These are phyloP conservation scores for cucumber (Cucumis sativus) DNA, from an alignment of 306 rosid genomes.

Conservation along the genomic window DNA sequence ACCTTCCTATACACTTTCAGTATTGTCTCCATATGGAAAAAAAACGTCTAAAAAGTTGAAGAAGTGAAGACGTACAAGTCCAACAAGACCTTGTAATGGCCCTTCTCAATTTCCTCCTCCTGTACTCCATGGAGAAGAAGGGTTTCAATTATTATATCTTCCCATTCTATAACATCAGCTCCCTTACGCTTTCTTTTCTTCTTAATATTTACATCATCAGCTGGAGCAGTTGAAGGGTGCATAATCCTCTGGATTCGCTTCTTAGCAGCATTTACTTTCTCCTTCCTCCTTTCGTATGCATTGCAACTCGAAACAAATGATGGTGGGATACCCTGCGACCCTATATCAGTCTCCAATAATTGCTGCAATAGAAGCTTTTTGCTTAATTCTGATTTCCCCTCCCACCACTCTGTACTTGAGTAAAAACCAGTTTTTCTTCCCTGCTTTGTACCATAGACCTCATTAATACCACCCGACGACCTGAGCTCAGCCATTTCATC, in stretches of 20 bases:
- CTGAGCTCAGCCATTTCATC: slow-evolving; percentile 13
- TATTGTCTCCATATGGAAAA: background rate
- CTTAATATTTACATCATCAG: slow-evolving; percentile 6
- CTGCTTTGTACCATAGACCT: slow-evolving; percentile 14
- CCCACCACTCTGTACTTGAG: slow-evolving; percentile 60
- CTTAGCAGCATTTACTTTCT: slow-evolving; percentile 55
- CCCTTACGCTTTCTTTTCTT: slow-evolving; percentile 33
- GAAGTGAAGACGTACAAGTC: slow-evolving; percentile 51
- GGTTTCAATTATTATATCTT: slow-evolving; percentile 71
- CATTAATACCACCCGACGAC: slow-evolving; percentile 14
- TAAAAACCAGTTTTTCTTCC: slow-evolving; percentile 13
- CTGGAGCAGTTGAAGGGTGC: slow-evolving; percentile 23
- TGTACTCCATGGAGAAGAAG: slow-evolving; percentile 64
- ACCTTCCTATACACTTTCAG: background rate
- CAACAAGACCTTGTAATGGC: slow-evolving; percentile 55
- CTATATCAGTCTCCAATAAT: slow-evolving; percentile 55
- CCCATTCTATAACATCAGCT: slow-evolving; percentile 44
- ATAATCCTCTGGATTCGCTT: slow-evolving; percentile 36
- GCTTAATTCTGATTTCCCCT: slow-evolving; percentile 64
- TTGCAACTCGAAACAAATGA: slow-evolving; percentile 38
- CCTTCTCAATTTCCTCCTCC: slow-evolving; percentile 77
- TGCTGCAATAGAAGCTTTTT: slow-evolving; percentile 47
- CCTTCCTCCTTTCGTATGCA: slow-evolving; percentile 40
- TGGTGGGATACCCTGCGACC: slow-evolving; percentile 59
- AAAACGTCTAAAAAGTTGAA: slow-evolving; percentile 16